Base-by-base conservation (phyloP, 345 rosid species). In the Gossypium anomalum region DNA sequence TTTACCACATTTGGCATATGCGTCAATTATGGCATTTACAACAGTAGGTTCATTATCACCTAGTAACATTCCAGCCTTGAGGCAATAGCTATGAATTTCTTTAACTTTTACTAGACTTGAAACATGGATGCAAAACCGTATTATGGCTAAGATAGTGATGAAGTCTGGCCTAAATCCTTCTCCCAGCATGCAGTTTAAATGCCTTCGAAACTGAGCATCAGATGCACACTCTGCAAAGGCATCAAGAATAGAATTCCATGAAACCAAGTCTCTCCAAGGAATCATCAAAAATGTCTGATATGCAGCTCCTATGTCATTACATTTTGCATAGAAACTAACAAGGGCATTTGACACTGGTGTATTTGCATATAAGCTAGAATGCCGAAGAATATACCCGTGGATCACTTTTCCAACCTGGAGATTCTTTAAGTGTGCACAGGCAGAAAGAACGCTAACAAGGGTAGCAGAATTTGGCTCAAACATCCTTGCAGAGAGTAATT, bases 21-120 rank as follows among this genome's bases (percentile, higher is more conserved):
- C 89, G 76, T 85, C 91, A 78, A 93, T 88, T 80, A 91, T 76
- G 15, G 97, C 89, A 81, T 91, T 89, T 63, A 82, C 82, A 76
- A 86, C 66, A 44, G 73, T 75, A 49, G 86, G 86, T 67, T 83
- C 87, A 51, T 25, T 68, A 75, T 85, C 80, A 78, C 75, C 79
- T 2, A 48, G 59, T 61, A 87, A 76, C 72, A 88, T 70, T 72
- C 84, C 83, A 53, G 79, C 66, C 86, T 85, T 89, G 70, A 93
- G 73, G 73, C 87, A 79, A 75, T 85, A 93, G 81, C 92, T 76
- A 76, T 93, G 98, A 29, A 83, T 81, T 82, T 91, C 98, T 81
- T 89, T 93, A 53, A 91, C 87, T 72, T 81, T 83, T 53, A 78
- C 67, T 57, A 78, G 62, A 73, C 79, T 83, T 56, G 71, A 78